phyloP scores from a whole-genome alignment of 2,329 filamentous ascomycete species.

The Cladophialophora carrionii region DNA sequence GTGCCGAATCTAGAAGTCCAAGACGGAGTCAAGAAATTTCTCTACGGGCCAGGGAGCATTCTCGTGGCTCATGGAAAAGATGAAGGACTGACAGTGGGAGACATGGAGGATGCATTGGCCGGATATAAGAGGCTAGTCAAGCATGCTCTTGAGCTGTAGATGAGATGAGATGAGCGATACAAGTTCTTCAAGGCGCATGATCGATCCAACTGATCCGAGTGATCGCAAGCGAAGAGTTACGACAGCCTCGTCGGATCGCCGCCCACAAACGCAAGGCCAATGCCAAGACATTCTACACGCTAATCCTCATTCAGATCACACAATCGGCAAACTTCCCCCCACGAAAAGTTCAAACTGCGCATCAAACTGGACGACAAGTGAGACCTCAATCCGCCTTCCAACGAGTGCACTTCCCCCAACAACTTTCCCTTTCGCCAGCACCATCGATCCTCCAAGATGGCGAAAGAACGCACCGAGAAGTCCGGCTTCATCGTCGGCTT shows the following conservation, averaged over 20 bases:
- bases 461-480: conserved; percentile 49
- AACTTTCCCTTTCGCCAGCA: conserved; percentile 32
- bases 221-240: too few species aligned
- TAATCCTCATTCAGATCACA: conserved; percentile 18
- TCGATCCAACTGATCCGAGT: not conserved
- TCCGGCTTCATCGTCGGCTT: conserved; percentile 63
- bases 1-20: conserved; percentile 76
- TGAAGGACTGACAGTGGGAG: conserved; percentile 74
- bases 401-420: conserved; percentile 9
- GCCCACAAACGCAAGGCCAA: not conserved
- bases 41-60: conserved; percentile 71
- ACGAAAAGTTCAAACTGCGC: conserved; percentile 20
- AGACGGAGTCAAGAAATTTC: conserved; percentile 60
- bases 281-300: conserved; percentile 20
- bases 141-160: conserved; percentile 30
- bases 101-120: conserved; percentile 76
- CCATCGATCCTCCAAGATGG: conserved; percentile 48
- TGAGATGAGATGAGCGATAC: not conserved
- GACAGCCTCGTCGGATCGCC: not conserved
- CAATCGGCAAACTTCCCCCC: conserved; percentile 28
- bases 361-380: conserved; percentile 3
- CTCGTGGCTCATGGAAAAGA: conserved; percentile 84
- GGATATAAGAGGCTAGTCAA: conserved; percentile 73
- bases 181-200: not conserved
- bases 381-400: conserved; percentile 8